Conservation (phyloP, 148 eudicot species). For the Polygonum maritimum region DNA sequence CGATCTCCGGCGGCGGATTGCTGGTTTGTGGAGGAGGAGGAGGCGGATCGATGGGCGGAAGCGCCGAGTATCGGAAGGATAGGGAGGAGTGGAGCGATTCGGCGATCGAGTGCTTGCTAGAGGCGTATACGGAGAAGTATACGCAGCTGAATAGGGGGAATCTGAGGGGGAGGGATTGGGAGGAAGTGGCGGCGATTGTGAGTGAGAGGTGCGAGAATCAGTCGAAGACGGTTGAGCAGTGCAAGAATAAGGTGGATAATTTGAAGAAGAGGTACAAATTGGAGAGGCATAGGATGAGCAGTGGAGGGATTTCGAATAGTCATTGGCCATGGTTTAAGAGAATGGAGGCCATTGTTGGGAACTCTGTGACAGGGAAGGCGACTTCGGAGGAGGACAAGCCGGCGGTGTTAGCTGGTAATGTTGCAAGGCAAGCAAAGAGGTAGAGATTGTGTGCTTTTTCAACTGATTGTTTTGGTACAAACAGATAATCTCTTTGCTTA, state of each 20-base stretch:
- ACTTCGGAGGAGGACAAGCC: conserved; percentile 59
- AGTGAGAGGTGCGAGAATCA: conserved; percentile 83
- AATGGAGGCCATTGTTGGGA: conserved; percentile 87
- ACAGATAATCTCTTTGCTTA: not conserved
- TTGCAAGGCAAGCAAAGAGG: conserved; percentile 68
- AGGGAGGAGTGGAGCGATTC: conserved; percentile 95
- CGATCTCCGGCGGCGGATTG: conserved; percentile 5
- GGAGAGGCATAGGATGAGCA: conserved; percentile 79
- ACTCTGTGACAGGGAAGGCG: conserved; percentile 36
- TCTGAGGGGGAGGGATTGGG: conserved; percentile 95
- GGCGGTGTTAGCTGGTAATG: conserved; percentile 23
- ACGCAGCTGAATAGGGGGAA: conserved; percentile 74
- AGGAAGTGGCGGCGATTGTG: conserved; percentile 82
- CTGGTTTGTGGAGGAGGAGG: conserved; percentile 12
- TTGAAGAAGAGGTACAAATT: conserved; percentile 92
- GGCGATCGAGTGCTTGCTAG: conserved; percentile 76
- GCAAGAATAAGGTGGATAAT: conserved; percentile 98
- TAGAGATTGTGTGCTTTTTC: conserved; percentile 11
- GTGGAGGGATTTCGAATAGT: conserved; percentile 39
- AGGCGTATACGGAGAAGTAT: conserved; percentile 78
- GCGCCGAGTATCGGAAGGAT: conserved; percentile 70
- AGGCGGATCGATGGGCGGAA: conserved; percentile 12
- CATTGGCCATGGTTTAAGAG: conserved; percentile 97
- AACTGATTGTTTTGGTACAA: not conserved
- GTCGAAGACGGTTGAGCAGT: conserved; percentile 89